Base-by-base conservation (phyloP, 768 basidiomycete species). In the Kwoniella dejecticola region DNA sequence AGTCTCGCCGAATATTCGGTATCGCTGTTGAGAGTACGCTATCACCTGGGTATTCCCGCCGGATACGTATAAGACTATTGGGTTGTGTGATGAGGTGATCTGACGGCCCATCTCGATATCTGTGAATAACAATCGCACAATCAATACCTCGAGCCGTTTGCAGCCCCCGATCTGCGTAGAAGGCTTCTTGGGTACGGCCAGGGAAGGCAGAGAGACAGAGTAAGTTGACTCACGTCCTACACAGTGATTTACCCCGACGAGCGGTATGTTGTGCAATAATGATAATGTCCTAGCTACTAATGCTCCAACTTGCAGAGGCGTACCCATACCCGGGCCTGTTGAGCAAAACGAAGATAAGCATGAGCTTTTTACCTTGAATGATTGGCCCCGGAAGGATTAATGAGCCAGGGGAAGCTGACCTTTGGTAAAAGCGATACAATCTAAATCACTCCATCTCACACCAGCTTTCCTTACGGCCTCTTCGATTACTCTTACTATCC, bases 301-400 rank as follows among this genome's bases (percentile, higher is more conserved):
- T 1, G 91, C 94, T 13, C 98, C 92, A 2, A 94, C 93, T 72
- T 95, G 92, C 33, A 99, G 79, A 1, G 96, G 96, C 33, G 91
- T 93, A 47, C 96, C 96, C 96, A 99, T 99, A 0, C 96, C 96
- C n/a, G 96, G 96, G 1, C 96, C 95, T 97, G 70, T n/a, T n/a
- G n/a, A n/a, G n/a, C 19, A 48, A 17, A 19, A 17, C 1, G 17
- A 4, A 53, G 50, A 48, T 11, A 7, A n/a, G 7, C 12, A 48
- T 30, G 11, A 48, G 47, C 10, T 48, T 8, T 26, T 12, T 26
- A 4, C 24, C n/a, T n/a, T 27, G 8, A n/a, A 48, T 6, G 11
- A 12, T 17, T 8, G 38, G n/a, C 2, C 26, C 13, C 47, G n/a
- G 17, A 7, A 15, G 23, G 21, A 26, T 33, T 7, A 13, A n/a